Evolutionary conservation across 345 rosid genomes (phyloP).

Genomic region (Eucalyptus globulus): DNA sequence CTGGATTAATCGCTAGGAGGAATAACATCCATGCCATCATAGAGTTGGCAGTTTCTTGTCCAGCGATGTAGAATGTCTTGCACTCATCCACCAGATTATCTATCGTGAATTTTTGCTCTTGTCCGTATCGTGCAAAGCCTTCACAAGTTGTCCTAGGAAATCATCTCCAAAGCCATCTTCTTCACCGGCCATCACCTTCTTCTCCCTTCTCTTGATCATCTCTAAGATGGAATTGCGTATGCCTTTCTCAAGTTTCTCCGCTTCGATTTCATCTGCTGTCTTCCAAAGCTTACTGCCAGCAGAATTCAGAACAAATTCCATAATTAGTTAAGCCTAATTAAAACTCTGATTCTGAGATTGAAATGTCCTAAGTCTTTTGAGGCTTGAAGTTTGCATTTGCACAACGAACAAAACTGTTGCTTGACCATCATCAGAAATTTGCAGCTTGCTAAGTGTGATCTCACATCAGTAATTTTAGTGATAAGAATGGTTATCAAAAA

Average conservation of each 20-base stretch:
- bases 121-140: too few species aligned
- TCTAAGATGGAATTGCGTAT: too few species aligned
- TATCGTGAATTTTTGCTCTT: neutral
- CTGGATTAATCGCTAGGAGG: slow-evolving; percentile 18
- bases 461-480: neutral
- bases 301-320: too few species aligned
- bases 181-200: too few species aligned
- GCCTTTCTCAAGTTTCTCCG: too few species aligned
- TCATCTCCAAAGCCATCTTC: too few species aligned
- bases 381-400: neutral
- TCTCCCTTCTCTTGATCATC: too few species aligned
- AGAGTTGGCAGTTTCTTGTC: slow-evolving; percentile 20
- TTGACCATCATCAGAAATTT: neutral
- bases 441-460: neutral
- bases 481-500: neutral
- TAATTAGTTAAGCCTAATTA: neutral
- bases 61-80: slow-evolving; percentile 19
- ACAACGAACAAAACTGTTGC: neutral
- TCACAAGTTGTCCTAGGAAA: too few species aligned
- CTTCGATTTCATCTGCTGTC: too few species aligned
- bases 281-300: too few species aligned
- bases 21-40: slow-evolving; percentile 17
- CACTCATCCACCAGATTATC: slow-evolving; percentile 23
- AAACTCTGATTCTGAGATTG: neutral
- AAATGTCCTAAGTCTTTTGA: neutral